Percentiles rank a stretch among this genome's conserved stretches.
Evolutionary conservation across 1,284 basidiomycete genomes (phyloP).

Genomic region (Stygiomarasmius scandens): DNA sequence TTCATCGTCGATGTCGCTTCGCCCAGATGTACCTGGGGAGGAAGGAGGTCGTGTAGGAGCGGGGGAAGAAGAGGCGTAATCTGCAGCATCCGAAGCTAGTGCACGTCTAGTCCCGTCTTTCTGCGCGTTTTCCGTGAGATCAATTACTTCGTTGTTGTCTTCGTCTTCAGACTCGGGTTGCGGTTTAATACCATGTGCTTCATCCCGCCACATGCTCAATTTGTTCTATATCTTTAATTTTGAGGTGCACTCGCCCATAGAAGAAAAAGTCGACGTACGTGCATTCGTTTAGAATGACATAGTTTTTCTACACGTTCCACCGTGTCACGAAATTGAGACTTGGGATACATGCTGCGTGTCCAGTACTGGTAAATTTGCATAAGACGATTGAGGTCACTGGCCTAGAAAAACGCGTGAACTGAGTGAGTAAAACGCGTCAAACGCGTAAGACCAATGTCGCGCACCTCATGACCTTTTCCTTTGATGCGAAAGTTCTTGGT

Average conservation of each 20-base stretch:
- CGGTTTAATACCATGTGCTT: conserved; percentile 57
- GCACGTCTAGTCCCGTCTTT: conserved; percentile 19
- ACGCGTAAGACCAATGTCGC: conserved; percentile 19
- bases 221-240: conserved; percentile 49
- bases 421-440: neutral
- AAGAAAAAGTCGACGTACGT: conserved; percentile 48
- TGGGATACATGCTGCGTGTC: conserved; percentile 90
- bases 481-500: conserved; percentile 76
- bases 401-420: conserved; percentile 42
- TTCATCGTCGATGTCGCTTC: conserved; percentile 12
- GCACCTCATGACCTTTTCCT: conserved; percentile 89
- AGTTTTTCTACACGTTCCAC: conserved; percentile 82
- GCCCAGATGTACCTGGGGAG: conserved; percentile 32
- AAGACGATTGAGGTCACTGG: conserved; percentile 74
- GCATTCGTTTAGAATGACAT: conserved; percentile 82
- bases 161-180: conserved; percentile 35
- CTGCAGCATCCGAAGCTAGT: conserved; percentile 26
- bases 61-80: conserved; percentile 39
- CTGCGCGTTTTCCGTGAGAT: conserved; percentile 30
- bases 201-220: conserved; percentile 75
- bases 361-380: conserved; percentile 89
- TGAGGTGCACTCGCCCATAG: conserved; percentile 1
- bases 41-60: conserved; percentile 52
- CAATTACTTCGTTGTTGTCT: conserved; percentile 29
- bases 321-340: conserved; percentile 83